Evolutionary conservation across 1,139 yeast genomes (phyloP).

Genomic region (Geotrichum restrictum): DNA sequence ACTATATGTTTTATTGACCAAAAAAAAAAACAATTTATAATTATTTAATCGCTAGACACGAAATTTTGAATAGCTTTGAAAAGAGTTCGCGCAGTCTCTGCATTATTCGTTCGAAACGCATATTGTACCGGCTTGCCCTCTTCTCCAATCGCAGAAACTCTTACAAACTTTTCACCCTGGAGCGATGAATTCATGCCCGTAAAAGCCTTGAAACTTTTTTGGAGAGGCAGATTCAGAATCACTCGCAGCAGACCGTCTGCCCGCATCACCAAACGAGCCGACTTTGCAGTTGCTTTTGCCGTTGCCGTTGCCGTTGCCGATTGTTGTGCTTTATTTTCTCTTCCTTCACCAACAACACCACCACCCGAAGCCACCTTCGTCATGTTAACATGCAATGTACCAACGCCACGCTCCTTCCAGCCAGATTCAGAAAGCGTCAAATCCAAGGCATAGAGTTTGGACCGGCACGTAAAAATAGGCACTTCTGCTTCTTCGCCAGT

Average conservation of each 20-base stretch:
- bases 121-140: constrained; percentile 72
- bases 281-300: no score
- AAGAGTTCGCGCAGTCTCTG: constrained; percentile 57
- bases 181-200: constrained; percentile 85
- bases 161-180: constrained; percentile 69
- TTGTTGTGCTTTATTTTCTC: constrained; percentile 23
- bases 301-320: constrained; percentile 23
- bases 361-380: constrained; percentile 28
- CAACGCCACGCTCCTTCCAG: constrained; percentile 96
- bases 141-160: constrained; percentile 47
- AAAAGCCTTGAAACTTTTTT: constrained; percentile 51
- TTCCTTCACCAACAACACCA: not conserved
- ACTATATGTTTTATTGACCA: not conserved
- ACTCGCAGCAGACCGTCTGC: constrained; percentile 82
- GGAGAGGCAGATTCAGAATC: constrained; percentile 69
- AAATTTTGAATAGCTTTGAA: constrained; percentile 49
- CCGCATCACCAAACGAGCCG: constrained; percentile 84
- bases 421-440: constrained; percentile 62
- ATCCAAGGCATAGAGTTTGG: constrained; percentile 75
- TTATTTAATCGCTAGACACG: constrained; percentile 26
- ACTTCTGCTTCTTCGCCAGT: constrained; percentile 92
- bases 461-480: constrained; percentile 63
- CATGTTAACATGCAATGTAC: constrained; percentile 75
- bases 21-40: not conserved
- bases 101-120: constrained; percentile 67